Evolutionary conservation across 306 rosid genomes (phyloP), one percentile per base, ranked within the genome.

Genomic region (Lagenaria siceraria): DNA sequence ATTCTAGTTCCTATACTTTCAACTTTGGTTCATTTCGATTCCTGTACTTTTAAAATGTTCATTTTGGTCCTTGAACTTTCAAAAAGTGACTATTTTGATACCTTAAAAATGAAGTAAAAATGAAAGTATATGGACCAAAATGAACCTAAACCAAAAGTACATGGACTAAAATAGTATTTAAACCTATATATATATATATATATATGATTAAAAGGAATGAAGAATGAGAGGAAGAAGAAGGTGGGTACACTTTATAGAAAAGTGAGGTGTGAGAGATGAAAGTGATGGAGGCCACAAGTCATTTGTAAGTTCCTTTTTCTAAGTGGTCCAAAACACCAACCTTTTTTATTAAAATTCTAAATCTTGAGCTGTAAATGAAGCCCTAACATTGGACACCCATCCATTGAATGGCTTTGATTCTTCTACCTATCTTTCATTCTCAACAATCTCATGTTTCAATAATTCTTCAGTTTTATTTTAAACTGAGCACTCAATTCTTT

Each of bases 321-420:
- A 72, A 72, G 77, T 72, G 77, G 77, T 72, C 77, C 77, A 49
- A 72, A 72, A 17, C 22, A 35, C 43, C 19, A 13, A 43, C 9
- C 55, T 3, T 46, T 68, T 43, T 62, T 4, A 51, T 22, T 40
- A 42, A 64, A 19, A 11, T 21, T 29, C 43, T 14, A 49, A 48
- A 49, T 27, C 60, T 49, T 29, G 77, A 72, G 60, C 25, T 25
- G 77, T 72, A 24, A 46, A 43, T 69, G 75, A 69, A 69, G 75
- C 35, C 36, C 55, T 22, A 21, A 46, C 71, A 43, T 6, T 65
- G 73, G 70, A 31, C 43, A 29, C 24, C 24, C 13, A 63, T 63
- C 10, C 75, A 68, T 68, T 70, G 14, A 70, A 70, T 70, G 75
- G 18, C 21, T 51, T 17, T 51, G 55, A 51, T 51, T 46, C 17